Base-by-base conservation (phyloP, 2,329 filamentous ascomycete species). In the Diaporthe ilicicola region DNA sequence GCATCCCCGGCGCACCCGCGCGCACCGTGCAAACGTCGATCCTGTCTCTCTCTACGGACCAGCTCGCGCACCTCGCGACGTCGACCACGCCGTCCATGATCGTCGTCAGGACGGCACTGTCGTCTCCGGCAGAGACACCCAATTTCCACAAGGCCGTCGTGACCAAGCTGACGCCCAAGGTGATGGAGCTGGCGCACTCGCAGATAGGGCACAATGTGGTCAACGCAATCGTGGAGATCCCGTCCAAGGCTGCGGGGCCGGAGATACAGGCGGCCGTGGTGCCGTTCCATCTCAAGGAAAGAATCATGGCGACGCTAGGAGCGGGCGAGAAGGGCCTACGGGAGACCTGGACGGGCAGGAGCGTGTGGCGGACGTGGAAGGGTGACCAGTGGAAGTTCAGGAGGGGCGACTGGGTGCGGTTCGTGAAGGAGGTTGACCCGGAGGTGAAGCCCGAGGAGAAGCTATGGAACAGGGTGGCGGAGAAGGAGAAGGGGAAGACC, bases 1-100 rank as follows among this genome's bases (percentile, higher is more conserved):
- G 88, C 9, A 91, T 94, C 32, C 89, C 93, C 0, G 94, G 94
- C 0, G 81, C 87, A 1, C 84, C 95, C 1, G 87, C 89, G 70
- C 89, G 89, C 64, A 86, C 95, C 13, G 88, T 97, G 39, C 93
- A 96, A 78, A 88, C 91, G 19, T 89, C 92, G n/a, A 81, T 96
- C 29, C 82, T 91, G 24, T 84, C 88, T 4, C 86, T 92, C 74
- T 83, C 85, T 13, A 79, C 82, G 55, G 88, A 85, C 67, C 87
- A 83, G 27, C 85, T 91, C 68, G 78, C 94, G 39, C 84, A 86
- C 48, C 88, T 98, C 67, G 91, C 93, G 32, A 91, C 82, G 1
- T 79, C 82, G 0, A 87, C 86, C 2, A 79, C 82, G 54, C 82
- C 86, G 3, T 86, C 87, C 54, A 81, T 87, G 67, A 78, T 83